Evolutionary conservation across 2,329 filamentous ascomycete species (phyloP).

Genomic region (Lachnellula subtilissima): DNA sequence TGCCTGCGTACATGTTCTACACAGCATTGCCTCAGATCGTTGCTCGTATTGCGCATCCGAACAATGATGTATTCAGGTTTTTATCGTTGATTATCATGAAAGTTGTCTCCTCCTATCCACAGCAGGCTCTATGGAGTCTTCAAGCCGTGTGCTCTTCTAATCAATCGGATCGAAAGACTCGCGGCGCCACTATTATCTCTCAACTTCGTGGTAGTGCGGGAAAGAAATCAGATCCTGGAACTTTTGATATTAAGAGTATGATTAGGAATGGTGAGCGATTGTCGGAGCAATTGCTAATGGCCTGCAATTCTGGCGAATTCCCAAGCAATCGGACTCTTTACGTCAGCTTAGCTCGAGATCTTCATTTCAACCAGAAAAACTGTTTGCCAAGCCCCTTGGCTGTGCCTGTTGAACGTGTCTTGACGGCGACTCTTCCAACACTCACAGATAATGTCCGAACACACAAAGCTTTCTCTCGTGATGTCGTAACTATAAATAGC

Average conservation of each 20-base stretch:
- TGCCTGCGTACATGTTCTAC: constrained; percentile 76
- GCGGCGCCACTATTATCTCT: constrained; percentile 49
- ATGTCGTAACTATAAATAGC: constrained; percentile 74
- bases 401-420: constrained; percentile 78
- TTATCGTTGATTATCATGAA: constrained; percentile 77
- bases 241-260: constrained; percentile 62
- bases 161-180: constrained; percentile 59
- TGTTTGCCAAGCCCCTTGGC: constrained; percentile 79
- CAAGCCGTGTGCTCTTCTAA: constrained; percentile 81
- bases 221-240: constrained; percentile 48
- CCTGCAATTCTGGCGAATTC: constrained; percentile 74
- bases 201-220: constrained; percentile 40
- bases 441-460: constrained; percentile 66
- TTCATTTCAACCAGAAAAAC: constrained; percentile 78
- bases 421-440: constrained; percentile 76
- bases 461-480: constrained; percentile 82
- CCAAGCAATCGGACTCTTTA: constrained; percentile 60
- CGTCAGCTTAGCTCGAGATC: constrained; percentile 71
- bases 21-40: constrained; percentile 86
- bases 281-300: constrained; percentile 72
- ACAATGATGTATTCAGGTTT: constrained; percentile 69
- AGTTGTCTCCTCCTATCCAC: constrained; percentile 81
- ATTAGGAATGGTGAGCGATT: constrained; percentile 77
- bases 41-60: constrained; percentile 87
- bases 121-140: constrained; percentile 87